phyloP scores from a whole-genome alignment of 441 rosid genomes.

The Gossypium gossypioides region DNA sequence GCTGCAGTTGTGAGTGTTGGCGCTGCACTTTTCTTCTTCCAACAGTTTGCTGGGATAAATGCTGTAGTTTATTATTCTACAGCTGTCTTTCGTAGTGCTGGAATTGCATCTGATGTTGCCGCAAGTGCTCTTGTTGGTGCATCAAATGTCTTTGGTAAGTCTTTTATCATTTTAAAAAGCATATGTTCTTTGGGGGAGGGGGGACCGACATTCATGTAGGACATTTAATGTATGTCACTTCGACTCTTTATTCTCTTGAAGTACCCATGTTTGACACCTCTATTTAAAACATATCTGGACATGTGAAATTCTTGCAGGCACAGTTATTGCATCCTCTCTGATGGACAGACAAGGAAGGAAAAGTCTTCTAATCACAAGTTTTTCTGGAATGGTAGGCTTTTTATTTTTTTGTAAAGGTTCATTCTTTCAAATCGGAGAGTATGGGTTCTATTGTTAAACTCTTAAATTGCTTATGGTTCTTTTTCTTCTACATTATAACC shows the following conservation, averaged over 20 bases:
- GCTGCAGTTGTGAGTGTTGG: constrained; percentile 93
- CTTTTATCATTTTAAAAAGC: neutral
- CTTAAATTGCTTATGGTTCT: neutral
- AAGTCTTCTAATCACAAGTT: constrained; percentile 79
- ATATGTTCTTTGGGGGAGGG: neutral
- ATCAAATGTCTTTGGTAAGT: constrained; percentile 81
- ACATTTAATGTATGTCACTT: neutral
- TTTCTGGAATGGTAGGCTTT: constrained; percentile 71
- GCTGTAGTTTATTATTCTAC: constrained; percentile 99
- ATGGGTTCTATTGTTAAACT: neutral
- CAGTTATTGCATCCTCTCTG: constrained; percentile 84
- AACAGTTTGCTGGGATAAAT: constrained; percentile 94
- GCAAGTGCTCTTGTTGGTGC: constrained; percentile 99
- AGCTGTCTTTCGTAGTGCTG: constrained; percentile 84
- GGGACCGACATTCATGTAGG: neutral
- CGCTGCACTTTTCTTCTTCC: constrained; percentile 93
- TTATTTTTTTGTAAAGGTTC: neutral
- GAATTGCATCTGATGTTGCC: constrained; percentile 87
- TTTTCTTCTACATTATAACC: no score
- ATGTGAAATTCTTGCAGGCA: constrained; percentile 43
- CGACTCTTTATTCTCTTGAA: neutral
- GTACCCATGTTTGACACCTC: neutral
- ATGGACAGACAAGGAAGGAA: constrained; percentile 97
- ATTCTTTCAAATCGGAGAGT: neutral
- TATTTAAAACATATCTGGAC: neutral